Conservation (phyloP, 129 eudicot genomes). For the Glebionis coronaria region DNA sequence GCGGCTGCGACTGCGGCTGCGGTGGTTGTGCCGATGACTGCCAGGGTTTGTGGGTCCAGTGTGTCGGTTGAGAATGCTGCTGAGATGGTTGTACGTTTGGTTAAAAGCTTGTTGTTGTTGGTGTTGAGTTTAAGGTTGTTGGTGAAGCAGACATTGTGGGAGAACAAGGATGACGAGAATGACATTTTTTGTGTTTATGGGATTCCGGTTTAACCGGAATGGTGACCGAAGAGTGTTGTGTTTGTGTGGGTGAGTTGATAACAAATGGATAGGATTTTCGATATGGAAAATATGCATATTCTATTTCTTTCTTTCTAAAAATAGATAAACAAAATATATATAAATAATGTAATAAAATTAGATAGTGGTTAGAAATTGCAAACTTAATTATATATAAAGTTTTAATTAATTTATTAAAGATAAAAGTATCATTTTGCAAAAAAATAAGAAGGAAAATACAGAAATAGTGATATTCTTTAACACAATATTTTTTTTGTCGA, state of each 20-base stretch:
- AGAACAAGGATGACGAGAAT: constrained; percentile 46
- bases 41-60: constrained; percentile 68
- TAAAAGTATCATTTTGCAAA: no score
- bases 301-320: no score
- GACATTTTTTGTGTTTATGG: constrained; percentile 41
- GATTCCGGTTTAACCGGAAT: constrained; percentile 10
- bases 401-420: no score
- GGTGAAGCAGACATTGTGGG: constrained; percentile 41
- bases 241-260: constrained; percentile 27
- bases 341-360: no score
- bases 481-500: no score
- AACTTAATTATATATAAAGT: no score
- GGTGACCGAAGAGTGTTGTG: constrained; percentile 17
- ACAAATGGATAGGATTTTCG: constrained; percentile 38
- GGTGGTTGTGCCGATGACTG: constrained; percentile 80
- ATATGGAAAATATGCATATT: neutral
- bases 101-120: constrained; percentile 17
- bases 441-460: no score
- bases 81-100: constrained; percentile 39
- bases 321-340: no score
- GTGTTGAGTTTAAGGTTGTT: constrained; percentile 30
- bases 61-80: constrained; percentile 52
- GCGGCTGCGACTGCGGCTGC: constrained; percentile 92
- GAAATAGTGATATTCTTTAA: no score
- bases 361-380: no score